Base-by-base conservation (phyloP, 768 basidiomycete genomes). In the Kwoniella shandongensis region DNA sequence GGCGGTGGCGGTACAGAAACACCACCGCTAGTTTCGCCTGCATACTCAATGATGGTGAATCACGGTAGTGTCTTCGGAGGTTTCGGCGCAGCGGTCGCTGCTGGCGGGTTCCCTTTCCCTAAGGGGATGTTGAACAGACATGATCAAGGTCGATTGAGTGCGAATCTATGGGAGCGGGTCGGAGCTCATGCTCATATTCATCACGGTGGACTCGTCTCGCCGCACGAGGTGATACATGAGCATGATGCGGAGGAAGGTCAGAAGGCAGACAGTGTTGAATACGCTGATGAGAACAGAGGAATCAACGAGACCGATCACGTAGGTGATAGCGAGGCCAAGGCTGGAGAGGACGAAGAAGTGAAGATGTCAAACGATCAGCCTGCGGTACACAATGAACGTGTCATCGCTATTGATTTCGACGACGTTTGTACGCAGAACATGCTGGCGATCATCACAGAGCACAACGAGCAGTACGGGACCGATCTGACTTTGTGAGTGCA, bases 321-420 rank as follows among this genome's bases (percentile, higher is more conserved):
- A 47, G 45, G 7, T 22, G 23, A 35, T 13, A 36, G 50, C 15
- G 6, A 25, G 22, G 36, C 23, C n/a, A 5, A 12, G 25, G 22
- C 3, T 22, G 15, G n/a, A 17, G 29, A 44, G 50, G 40, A 39
- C 17, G 35, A 41, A 29, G 47, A 25, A 35, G 20, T n/a, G 25
- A 38, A 36, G 44, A 44, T 6, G 17, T 20, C 10, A 35, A 39
- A 2, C 10, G 40, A 26, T 7, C 15, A 30, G 26, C 44, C 35
- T 15, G 18, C 27, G 30, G 22, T 44, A 42, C 11, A 53, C 32
- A 66, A 66, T 22, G 46, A 25, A 2, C 30, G 67, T 13, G 53
- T 72, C 29, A 67, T 72, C 27, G 65, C 57, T 3, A 35, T 72
- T 42, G 70, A 72, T 51, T 67, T 72, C 45, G 70, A 69, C 38